These are phyloP conservation scores for Metarhizium brunneum DNA, from an alignment of 2,329 filamentous ascomycete genomes.

Conservation along the genomic window DNA sequence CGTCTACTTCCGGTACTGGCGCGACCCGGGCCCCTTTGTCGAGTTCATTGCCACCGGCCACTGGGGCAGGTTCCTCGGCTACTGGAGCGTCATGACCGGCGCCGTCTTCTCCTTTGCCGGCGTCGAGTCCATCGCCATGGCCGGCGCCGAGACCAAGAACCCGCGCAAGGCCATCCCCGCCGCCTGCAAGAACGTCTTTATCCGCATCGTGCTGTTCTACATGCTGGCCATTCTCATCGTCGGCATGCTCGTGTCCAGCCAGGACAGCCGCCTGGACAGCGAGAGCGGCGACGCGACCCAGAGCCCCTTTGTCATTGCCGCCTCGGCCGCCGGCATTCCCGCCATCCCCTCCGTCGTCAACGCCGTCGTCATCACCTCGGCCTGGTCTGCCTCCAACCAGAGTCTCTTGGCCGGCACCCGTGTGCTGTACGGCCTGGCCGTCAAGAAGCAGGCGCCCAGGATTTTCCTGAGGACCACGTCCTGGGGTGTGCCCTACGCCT, in stretches of 20 bases:
- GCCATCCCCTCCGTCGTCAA: constrained; percentile 67
- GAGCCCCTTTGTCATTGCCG: constrained; percentile 63
- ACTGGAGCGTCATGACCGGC: constrained; percentile 51
- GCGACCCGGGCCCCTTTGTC: constrained; percentile 56
- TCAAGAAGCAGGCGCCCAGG: constrained; percentile 55
- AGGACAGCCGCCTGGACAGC: constrained; percentile 42
- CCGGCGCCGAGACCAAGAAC: constrained; percentile 49
- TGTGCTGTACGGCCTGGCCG: constrained; percentile 59
- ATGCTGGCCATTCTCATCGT: constrained; percentile 64
- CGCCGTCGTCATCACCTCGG: constrained; percentile 63
- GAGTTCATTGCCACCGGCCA: constrained; percentile 50
- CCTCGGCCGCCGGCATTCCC: constrained; percentile 55
- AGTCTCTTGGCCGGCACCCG: constrained; percentile 59
- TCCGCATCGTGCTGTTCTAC: constrained; percentile 49
- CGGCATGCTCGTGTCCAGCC: constrained; percentile 53
- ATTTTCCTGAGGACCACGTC: constrained; percentile 52
- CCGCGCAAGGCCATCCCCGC: constrained; percentile 42
- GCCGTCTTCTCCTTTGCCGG: constrained; percentile 64
- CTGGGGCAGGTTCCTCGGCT: constrained; percentile 57
- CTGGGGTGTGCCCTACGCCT: constrained; percentile 53
- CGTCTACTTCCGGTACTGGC: constrained; percentile 63
- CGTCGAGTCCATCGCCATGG: constrained; percentile 52
- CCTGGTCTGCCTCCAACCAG: constrained; percentile 51
- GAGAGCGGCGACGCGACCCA: constrained; percentile 36
- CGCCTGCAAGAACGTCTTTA: constrained; percentile 47